phyloP scores from a whole-genome alignment of 768 basidiomycete species.

The Boletus coccyginus region DNA sequence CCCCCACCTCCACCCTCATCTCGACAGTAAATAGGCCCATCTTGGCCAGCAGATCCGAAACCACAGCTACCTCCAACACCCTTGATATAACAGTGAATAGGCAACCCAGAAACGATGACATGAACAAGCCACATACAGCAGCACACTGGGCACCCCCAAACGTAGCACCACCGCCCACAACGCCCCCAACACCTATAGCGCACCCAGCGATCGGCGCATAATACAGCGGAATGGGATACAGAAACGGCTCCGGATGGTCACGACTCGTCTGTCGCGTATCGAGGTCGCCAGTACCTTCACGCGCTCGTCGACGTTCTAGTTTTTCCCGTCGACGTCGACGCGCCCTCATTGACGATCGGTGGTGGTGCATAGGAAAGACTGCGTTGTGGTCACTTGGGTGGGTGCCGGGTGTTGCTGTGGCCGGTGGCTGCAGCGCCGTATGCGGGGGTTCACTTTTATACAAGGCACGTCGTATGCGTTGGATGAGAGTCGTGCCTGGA shows the following conservation, averaged over 20 bases:
- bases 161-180: background rate
- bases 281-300: background rate
- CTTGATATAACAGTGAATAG: background rate
- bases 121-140: background rate
- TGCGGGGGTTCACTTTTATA: background rate
- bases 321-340: background rate
- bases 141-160: background rate
- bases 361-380: conserved; percentile 34
- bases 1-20: background rate
- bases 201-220: background rate
- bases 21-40: background rate
- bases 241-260: background rate
- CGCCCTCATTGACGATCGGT: background rate
- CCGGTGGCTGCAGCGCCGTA: conserved; percentile 32
- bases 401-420: too few relatives aligned
- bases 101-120: background rate
- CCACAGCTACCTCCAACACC: background rate
- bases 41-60: background rate
- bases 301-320: background rate
- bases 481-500: conserved; percentile 42
- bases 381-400: conserved; percentile 56
- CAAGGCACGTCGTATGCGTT: conserved; percentile 36
- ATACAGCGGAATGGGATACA: background rate
- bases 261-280: background rate
- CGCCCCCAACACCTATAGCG: background rate